phyloP scores from a whole-genome alignment of 208 protist genomes.

The Phytomonas francai region DNA sequence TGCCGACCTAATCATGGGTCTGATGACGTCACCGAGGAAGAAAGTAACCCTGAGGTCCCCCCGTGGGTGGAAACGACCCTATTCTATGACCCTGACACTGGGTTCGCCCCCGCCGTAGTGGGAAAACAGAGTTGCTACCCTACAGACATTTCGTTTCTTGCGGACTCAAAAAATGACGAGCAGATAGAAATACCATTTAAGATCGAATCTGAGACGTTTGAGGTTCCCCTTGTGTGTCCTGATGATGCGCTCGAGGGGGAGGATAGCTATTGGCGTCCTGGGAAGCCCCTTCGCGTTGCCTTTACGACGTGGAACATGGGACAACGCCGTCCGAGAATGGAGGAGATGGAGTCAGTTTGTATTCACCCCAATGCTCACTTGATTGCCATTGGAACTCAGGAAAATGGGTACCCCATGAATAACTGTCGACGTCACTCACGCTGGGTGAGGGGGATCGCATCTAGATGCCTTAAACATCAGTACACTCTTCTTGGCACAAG shows the following conservation, averaged over 20 bases:
- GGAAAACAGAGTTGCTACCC: not conserved
- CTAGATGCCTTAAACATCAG: slow-evolving; percentile 32
- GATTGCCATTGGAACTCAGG: slow-evolving; percentile 73
- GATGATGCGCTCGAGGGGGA: slow-evolving; percentile 27
- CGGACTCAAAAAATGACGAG: slow-evolving; percentile 29
- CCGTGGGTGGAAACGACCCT: not conserved
- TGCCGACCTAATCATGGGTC: no score
- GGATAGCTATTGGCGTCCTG: slow-evolving; percentile 44
- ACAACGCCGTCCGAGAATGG: slow-evolving; percentile 24
- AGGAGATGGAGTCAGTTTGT: slow-evolving; percentile 47
- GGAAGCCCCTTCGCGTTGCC: slow-evolving; percentile 58
- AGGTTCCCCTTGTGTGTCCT: slow-evolving; percentile 33
- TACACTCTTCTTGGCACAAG: slow-evolving; percentile 55
- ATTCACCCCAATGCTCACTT: slow-evolving; percentile 79
- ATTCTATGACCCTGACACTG: not conserved
- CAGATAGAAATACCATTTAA: slow-evolving; percentile 22
- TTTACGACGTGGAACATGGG: slow-evolving; percentile 86
- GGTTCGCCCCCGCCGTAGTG: not conserved
- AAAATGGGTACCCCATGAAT: slow-evolving; percentile 62
- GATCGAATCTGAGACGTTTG: slow-evolving; percentile 50
- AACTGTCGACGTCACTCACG: slow-evolving; percentile 31
- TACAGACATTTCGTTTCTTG: not conserved
- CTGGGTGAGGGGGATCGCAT: slow-evolving; percentile 32
- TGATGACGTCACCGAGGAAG: not conserved
- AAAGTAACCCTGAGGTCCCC: not conserved